These are phyloP conservation scores for Ballota nigra DNA, from an alignment of 257 asterid species.

Conservation along the genomic window DNA sequence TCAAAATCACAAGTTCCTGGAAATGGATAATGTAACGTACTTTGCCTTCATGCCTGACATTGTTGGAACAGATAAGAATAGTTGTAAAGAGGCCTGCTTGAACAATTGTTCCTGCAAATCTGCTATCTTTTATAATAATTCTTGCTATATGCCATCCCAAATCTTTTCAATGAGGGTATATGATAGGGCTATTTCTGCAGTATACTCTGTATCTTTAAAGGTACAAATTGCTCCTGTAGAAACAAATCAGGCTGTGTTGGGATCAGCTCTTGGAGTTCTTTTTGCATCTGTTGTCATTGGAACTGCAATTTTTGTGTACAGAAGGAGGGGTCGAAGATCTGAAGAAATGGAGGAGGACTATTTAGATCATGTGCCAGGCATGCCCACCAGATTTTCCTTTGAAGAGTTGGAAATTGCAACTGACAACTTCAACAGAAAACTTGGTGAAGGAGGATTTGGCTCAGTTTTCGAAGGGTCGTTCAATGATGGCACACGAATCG, in stretches of 20 bases:
- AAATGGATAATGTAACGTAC: constrained; percentile 33
- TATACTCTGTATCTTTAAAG: too few species aligned
- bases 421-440: constrained; percentile 20
- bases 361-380: constrained; percentile 30
- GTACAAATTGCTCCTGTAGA: too few species aligned
- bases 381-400: constrained; percentile 27
- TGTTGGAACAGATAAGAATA: not conserved
- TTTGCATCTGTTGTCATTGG: constrained; percentile 8
- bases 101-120: constrained; percentile 48
- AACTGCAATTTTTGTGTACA: not conserved
- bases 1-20: constrained; percentile 22
- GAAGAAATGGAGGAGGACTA: constrained; percentile 29
- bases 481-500: too few species aligned
- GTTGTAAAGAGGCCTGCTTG: constrained; percentile 40
- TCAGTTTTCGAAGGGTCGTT: too few species aligned
- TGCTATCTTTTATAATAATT: constrained; percentile 15
- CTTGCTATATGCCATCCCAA: constrained; percentile 35
- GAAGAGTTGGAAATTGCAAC: constrained; percentile 23
- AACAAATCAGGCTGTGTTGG: not conserved
- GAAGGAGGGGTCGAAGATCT: not conserved
- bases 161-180: constrained; percentile 35
- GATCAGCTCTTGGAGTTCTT: constrained; percentile 18
- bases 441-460: constrained; percentile 30
- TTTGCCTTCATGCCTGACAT: constrained; percentile 23
- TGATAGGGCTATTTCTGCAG: not conserved